phyloP scores from a whole-genome alignment of 495 filamentous ascomycete genomes.

The Trichoderma erinaceum region DNA sequence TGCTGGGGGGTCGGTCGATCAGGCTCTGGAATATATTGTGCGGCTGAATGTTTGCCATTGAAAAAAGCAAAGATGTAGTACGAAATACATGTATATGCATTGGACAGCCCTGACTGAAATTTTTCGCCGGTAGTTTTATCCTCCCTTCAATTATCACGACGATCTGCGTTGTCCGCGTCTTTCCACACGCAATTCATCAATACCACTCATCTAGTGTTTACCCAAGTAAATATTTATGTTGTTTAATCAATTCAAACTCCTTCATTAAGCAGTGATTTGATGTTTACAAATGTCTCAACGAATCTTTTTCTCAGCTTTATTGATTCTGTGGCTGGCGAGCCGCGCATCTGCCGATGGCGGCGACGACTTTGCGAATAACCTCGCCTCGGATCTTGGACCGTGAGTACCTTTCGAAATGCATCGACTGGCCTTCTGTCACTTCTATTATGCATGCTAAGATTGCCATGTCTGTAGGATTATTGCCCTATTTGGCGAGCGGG shows the following conservation, averaged over 20 bases:
- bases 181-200: no score
- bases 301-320: not conserved
- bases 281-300: not conserved
- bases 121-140: no score
- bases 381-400: slow-evolving; percentile 1
- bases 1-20: no score
- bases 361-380: not conserved
- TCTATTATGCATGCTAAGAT: not conserved
- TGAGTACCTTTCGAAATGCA: not conserved
- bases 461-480: not conserved
- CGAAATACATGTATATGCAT: no score
- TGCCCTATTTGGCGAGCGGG: not conserved
- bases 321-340: not conserved
- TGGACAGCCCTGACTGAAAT: no score
- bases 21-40: no score
- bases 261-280: not conserved
- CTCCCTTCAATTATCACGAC: no score
- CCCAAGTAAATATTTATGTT: not conserved
- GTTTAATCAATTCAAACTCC: not conserved
- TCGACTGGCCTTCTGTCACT: not conserved
- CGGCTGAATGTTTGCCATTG: no score
- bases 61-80: no score
- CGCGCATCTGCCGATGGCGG: slow-evolving; percentile 1
- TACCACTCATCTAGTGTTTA: no score
- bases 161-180: no score